These are phyloP conservation scores for Haematococcus sp. DNA, from an alignment of 139 green algal genomes.

Conservation along the genomic window DNA sequence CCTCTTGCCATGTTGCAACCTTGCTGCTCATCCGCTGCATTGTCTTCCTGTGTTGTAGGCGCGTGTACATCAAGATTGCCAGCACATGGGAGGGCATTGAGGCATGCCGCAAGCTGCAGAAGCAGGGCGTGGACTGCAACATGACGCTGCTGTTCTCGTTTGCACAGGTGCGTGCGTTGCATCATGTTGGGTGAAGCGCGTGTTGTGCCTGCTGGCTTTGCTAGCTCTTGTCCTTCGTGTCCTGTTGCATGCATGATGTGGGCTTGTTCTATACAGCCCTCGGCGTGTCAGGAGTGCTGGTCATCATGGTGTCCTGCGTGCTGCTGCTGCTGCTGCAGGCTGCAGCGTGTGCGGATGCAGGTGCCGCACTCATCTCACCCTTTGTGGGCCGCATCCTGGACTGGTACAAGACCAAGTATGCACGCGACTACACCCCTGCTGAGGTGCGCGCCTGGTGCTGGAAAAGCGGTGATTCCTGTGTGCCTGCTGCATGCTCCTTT, in stretches of 20 bases:
- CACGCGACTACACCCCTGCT: conserved; percentile 26
- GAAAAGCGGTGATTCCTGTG: too few species aligned
- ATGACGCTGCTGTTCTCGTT: conserved; percentile 93
- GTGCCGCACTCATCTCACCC: conserved; percentile 79
- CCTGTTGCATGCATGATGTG: background rate
- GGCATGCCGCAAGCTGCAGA: conserved; percentile 77
- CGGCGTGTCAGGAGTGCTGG: too few species aligned
- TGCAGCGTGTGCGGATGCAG: conserved; percentile 77
- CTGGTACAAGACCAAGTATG: conserved; percentile 70
- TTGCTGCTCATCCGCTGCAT: background rate
- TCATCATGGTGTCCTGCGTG: too few species aligned
- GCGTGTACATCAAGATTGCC: conserved; percentile 80
- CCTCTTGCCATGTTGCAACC: too few species aligned
- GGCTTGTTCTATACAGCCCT: background rate
- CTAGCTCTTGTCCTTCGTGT: background rate
- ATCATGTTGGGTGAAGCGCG: background rate
- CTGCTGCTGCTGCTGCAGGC: too few species aligned
- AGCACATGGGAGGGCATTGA: conserved; percentile 86
- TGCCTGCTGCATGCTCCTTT: too few species aligned
- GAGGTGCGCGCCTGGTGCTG: too few species aligned
- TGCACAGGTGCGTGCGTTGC: conserved; percentile 56
- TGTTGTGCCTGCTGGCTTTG: background rate
- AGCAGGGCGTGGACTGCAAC: conserved; percentile 85
- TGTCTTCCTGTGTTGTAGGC: conserved; percentile 1
- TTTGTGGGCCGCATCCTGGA: conserved; percentile 94